Conservation (phyloP, 129 eudicot genomes). For the Chrysanthemum lavandulifolium region DNA sequence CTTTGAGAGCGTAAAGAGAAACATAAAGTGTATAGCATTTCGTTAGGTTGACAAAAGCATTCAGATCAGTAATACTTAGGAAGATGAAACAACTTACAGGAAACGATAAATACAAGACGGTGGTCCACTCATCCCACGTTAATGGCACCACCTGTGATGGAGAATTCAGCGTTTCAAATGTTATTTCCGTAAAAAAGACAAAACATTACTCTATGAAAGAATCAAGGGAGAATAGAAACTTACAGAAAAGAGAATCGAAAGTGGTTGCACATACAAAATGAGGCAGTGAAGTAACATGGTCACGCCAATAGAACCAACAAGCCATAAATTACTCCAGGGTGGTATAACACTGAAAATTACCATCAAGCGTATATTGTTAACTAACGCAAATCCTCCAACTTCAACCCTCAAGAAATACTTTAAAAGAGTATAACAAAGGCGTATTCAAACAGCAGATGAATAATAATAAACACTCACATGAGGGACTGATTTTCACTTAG, state of each 20-base stretch:
- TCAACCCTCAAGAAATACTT: not conserved
- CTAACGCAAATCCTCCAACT: not conserved
- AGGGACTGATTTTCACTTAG: slow-evolving; percentile 99
- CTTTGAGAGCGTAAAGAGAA: too few species aligned
- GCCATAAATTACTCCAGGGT: slow-evolving; percentile 98
- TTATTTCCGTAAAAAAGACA: not conserved
- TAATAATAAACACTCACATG: slow-evolving; percentile 46
- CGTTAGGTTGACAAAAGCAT: not conserved
- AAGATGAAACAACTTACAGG: slow-evolving; percentile 65
- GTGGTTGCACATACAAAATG: slow-evolving; percentile 82
- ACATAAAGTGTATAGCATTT: not conserved
- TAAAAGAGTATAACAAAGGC: not conserved
- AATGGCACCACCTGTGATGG: slow-evolving; percentile 80
- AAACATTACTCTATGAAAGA: not conserved
- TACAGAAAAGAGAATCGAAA: slow-evolving; percentile 90
- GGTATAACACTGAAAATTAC: slow-evolving; percentile 69
- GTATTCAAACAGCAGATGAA: not conserved
- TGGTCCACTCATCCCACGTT: slow-evolving; percentile 91
- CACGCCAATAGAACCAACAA: slow-evolving; percentile 79
- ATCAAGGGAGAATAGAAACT: slow-evolving; percentile 20
- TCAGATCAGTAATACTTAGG: not conserved
- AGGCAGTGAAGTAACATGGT: slow-evolving; percentile 93
- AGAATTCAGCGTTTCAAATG: slow-evolving; percentile 14
- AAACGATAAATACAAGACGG: slow-evolving; percentile 84
- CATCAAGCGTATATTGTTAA: not conserved